Conservation (phyloP, 2,329 filamentous ascomycete genomes). For the Aciculosporium take region DNA sequence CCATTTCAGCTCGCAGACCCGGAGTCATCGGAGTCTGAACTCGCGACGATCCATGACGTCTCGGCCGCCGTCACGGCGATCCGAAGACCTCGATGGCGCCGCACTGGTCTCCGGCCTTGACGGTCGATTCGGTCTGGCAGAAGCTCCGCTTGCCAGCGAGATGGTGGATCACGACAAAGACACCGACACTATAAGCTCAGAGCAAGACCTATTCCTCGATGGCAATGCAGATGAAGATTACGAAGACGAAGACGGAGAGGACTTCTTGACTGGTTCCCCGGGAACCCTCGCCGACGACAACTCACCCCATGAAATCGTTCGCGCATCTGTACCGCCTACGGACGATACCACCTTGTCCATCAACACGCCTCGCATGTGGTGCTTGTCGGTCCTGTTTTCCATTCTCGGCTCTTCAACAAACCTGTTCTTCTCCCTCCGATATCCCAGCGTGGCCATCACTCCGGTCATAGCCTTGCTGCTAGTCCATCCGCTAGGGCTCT, state of each 20-base stretch:
- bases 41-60: slow-evolving; percentile 19
- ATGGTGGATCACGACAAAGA: slow-evolving; percentile 28
- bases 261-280: slow-evolving; percentile 26
- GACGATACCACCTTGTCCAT: slow-evolving; percentile 70
- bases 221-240: slow-evolving; percentile 14
- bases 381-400: slow-evolving; percentile 63
- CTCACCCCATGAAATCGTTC: slow-evolving; percentile 64
- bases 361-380: slow-evolving; percentile 81
- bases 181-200: slow-evolving; percentile 20
- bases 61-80: slow-evolving; percentile 21
- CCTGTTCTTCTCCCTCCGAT: slow-evolving; percentile 78
- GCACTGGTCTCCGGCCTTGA: slow-evolving; percentile 39
- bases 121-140: slow-evolving; percentile 36
- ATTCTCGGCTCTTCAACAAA: slow-evolving; percentile 73
- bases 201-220: slow-evolving; percentile 22
- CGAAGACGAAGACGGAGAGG: slow-evolving; percentile 22
- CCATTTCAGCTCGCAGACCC: slow-evolving; percentile 19
- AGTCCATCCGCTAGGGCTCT: slow-evolving; percentile 66
- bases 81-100: slow-evolving; percentile 37
- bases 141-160: slow-evolving; percentile 31
- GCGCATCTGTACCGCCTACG: slow-evolving; percentile 62
- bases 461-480: slow-evolving; percentile 77
- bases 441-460: slow-evolving; percentile 79
- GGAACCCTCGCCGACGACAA: slow-evolving; percentile 48
- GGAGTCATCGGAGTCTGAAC: slow-evolving; percentile 14